Evolutionary conservation across 2,329 filamentous ascomycete species (phyloP).

Genomic region (Elsinoe australis): DNA sequence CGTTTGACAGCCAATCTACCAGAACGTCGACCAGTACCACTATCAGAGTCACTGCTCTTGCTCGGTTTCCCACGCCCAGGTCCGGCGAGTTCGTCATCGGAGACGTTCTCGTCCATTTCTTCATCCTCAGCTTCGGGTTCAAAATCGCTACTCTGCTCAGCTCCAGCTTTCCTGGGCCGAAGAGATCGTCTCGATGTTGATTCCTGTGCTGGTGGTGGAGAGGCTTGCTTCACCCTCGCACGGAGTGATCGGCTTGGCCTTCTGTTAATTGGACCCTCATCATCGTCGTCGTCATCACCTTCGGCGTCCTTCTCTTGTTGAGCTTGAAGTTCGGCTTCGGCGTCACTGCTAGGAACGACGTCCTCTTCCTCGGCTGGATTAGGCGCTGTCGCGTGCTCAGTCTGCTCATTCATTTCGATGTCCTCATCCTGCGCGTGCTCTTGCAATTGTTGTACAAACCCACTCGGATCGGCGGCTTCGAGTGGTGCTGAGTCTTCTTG

Average conservation of each 20-base stretch:
- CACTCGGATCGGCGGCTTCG: slow-evolving; percentile 26
- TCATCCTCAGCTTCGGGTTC: slow-evolving; percentile 52
- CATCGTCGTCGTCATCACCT: slow-evolving; percentile 50
- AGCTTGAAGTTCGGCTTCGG: slow-evolving; percentile 30
- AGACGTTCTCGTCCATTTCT: slow-evolving; percentile 39
- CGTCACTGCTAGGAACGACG: slow-evolving; percentile 24
- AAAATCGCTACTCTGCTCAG: slow-evolving; percentile 56
- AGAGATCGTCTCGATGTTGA: slow-evolving; percentile 32
- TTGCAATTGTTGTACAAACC: slow-evolving; percentile 20
- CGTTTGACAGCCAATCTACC: slow-evolving; percentile 44
- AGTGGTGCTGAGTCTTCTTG: slow-evolving; percentile 40
- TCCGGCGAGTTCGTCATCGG: slow-evolving; percentile 18
- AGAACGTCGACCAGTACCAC: slow-evolving; percentile 40
- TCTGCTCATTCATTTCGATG: slow-evolving; percentile 28
- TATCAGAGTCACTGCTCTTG: slow-evolving; percentile 31
- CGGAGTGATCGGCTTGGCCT: slow-evolving; percentile 34
- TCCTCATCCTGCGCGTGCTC: slow-evolving; percentile 30
- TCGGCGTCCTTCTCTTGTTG: slow-evolving; percentile 29
- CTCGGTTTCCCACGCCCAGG: slow-evolving; percentile 22
- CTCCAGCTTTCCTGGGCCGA: slow-evolving; percentile 35
- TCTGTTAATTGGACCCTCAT: slow-evolving; percentile 46
- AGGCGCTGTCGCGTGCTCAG: slow-evolving; percentile 26
- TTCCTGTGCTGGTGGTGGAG: slow-evolving; percentile 24
- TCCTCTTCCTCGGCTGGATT: slow-evolving; percentile 26
- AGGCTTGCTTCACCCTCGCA: slow-evolving; percentile 25